These are phyloP conservation scores for Nicotiana undulata DNA, from an alignment of 257 asterid species.

Conservation along the genomic window DNA sequence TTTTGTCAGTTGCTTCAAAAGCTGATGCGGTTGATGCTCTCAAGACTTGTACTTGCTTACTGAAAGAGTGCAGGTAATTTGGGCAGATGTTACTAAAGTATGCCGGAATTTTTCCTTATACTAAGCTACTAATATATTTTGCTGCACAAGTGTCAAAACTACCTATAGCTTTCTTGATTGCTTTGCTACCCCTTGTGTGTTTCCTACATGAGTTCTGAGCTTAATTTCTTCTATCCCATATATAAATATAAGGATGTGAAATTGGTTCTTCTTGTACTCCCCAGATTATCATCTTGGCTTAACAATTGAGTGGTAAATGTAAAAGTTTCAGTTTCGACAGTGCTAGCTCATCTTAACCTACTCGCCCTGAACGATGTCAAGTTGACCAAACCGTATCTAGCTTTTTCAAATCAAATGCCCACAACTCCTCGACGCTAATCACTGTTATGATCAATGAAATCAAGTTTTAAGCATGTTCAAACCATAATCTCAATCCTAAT, in stretches of 20 bases:
- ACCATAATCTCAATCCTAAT: background rate
- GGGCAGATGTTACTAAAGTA: background rate
- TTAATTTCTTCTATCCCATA: background rate
- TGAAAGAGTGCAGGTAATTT: slow-evolving; percentile 89
- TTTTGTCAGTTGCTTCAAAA: slow-evolving; percentile 50
- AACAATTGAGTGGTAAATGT: background rate
- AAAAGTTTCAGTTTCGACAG: background rate
- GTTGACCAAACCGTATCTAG: background rate
- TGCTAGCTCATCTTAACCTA: background rate
- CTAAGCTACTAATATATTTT: background rate
- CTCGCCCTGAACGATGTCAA: background rate
- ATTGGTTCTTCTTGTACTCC: background rate
- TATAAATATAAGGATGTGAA: background rate
- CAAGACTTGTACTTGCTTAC: slow-evolving; percentile 75
- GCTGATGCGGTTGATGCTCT: slow-evolving; percentile 94
- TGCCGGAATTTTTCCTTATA: background rate
- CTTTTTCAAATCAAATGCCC: background rate
- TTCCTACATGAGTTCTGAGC: background rate
- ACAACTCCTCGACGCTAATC: background rate
- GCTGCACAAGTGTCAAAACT: background rate
- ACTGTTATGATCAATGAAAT: background rate
- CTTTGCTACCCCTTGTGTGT: background rate
- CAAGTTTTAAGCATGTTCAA: background rate
- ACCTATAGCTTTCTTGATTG: background rate
- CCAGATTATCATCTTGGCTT: background rate